Evolutionary conservation across 1,284 basidiomycete genomes (phyloP).

Genomic region (Trametes polyzona): DNA sequence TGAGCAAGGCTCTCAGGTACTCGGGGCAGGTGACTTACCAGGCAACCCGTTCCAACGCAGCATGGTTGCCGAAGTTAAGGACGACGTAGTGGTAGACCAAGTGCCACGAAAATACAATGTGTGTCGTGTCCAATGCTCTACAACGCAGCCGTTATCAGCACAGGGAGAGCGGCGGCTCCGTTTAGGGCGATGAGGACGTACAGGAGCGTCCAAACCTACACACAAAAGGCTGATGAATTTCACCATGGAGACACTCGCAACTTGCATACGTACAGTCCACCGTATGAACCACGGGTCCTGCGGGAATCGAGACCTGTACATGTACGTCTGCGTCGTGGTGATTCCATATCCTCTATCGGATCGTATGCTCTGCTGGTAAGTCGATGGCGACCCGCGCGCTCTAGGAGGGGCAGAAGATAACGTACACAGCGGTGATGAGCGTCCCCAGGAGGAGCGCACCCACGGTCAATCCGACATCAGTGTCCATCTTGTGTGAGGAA

Average conservation of each 20-base stretch:
- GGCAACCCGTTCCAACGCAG: slow-evolving; percentile 7
- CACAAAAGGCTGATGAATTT: no score
- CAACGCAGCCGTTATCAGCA: not conserved
- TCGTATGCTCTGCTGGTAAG: no score
- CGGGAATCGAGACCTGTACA: slow-evolving; percentile 17
- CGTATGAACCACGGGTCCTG: slow-evolving; percentile 16
- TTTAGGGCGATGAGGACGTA: not conserved
- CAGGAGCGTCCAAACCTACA: slow-evolving; percentile 18
- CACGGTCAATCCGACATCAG: slow-evolving; percentile 11
- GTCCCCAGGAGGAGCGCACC: slow-evolving; percentile 20
- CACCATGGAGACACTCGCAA: not conserved
- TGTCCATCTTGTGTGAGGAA: not conserved
- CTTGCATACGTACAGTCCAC: slow-evolving; percentile 9
- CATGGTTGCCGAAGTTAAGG: slow-evolving; percentile 18
- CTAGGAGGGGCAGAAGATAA: not conserved
- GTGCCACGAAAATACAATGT: slow-evolving; percentile 20
- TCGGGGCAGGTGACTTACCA: slow-evolving; percentile 5
- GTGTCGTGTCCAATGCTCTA: slow-evolving; percentile 15
- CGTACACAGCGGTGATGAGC: slow-evolving; percentile 21
- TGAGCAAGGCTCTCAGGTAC: not conserved
- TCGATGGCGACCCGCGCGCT: no score
- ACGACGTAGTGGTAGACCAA: slow-evolving; percentile 25
- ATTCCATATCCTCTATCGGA: slow-evolving; percentile 17
- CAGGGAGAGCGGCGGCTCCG: not conserved
- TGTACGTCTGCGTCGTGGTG: slow-evolving; percentile 23